Base-by-base conservation (phyloP, 495 filamentous ascomycete genomes). In the Penicillium psychrofluorescens region DNA sequence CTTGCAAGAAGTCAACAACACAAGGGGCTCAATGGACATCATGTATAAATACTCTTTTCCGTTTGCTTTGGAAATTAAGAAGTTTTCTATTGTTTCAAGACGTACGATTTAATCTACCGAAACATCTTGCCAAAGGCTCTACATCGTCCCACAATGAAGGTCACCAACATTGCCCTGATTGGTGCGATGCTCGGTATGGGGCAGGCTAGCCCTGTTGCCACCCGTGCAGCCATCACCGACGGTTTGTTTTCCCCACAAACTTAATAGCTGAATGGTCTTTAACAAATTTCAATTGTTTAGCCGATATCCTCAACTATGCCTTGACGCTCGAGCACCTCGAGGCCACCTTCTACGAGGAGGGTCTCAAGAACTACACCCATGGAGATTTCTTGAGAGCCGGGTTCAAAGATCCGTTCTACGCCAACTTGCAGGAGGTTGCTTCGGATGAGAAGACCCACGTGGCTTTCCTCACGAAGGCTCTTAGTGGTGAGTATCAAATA, bases 381-480 rank as follows among this genome's bases (percentile, higher is more conserved):
- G 49, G 50, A 0, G 62, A 77, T 41, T 85, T 83, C 57, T 38
- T 60, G 11, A 60, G 57, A 6, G 72, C 77, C n/a, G 77, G 78
- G 1, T 16, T 76, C 50, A 46, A 64, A 28, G 40, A 56, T 1
- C 49, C 66, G 9, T 74, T 81, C 54, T 80, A 77, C 55, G 57
- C 59, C 13, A 76, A 80, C 55, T 14, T 84, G 14, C 50, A 73
- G 46, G 54, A 61, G 41, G 66, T 83, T 44, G 70, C 66, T 15
- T 50, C 46, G 0, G 77, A 83, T 52, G 81, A 85, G 53, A 63
- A 57, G 35, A 69, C 71, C 0, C 81, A 84, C 51, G 79, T 79
- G 43, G 43, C 59, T 9, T 81, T 84, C 53, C 58, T 85, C 11
- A 74, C 74, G 22, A 36, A 54, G 6, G 77, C 77, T 13, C 60